These are phyloP conservation scores for Falciphora oryzae DNA, from an alignment of 2,329 filamentous ascomycete genomes.

Conservation along the genomic window DNA sequence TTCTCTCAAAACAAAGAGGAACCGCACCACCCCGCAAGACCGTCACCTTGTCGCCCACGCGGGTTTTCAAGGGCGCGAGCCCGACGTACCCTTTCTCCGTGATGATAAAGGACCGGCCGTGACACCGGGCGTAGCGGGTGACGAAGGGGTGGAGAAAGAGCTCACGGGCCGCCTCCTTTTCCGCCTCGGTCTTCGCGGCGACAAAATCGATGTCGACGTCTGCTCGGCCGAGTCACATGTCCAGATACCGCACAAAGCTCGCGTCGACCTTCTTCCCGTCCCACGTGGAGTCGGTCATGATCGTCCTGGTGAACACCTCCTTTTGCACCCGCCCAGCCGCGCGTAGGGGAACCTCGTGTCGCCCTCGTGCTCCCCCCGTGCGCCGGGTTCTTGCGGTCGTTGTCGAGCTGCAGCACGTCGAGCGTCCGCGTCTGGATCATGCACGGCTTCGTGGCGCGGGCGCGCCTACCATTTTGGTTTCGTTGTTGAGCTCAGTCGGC, in stretches of 20 bases:
- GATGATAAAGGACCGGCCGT: not conserved
- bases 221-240: not conserved
- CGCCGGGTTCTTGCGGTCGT: not conserved
- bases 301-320: no score
- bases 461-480: no score
- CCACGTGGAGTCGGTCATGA: not conserved
- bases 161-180: no score
- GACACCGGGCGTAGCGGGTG: no score
- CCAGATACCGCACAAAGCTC: not conserved
- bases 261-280: no score
- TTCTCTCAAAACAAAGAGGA: not conserved
- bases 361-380: not conserved
- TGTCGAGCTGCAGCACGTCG: not conserved
- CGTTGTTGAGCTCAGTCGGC: no score
- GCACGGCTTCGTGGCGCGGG: not conserved
- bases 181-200: no score
- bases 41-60: not conserved
- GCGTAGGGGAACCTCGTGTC: not conserved
- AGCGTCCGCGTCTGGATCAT: constrained; percentile 11
- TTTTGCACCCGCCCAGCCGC: no score
- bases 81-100: not conserved
- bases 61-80: not conserved
- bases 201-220: no score
- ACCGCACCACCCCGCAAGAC: not conserved
- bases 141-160: no score